Percentiles rank a stretch among this genome's conserved stretches.
These are phyloP conservation scores for Xerocomus nothofagi DNA, from an alignment of 1,284 basidiomycete genomes.

Conservation along the genomic window DNA sequence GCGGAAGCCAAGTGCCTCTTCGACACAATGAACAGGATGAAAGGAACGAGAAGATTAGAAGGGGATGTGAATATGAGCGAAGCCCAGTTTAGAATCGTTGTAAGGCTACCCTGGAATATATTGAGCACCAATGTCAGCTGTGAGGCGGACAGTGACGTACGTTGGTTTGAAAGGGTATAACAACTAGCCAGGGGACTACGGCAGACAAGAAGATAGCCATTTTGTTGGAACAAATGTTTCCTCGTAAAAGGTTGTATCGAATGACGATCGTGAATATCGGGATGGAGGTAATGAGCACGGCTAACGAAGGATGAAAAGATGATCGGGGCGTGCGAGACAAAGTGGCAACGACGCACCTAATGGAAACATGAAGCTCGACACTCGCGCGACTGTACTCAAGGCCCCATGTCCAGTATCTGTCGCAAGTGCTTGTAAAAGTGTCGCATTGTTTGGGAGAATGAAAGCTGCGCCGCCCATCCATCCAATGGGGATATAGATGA, in stretches of 20 bases:
- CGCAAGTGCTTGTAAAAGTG: slow-evolving; percentile 21
- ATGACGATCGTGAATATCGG: slow-evolving; percentile 27
- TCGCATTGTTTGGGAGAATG: slow-evolving; percentile 6
- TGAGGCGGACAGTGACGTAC: slow-evolving; percentile 9
- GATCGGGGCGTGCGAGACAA: not conserved
- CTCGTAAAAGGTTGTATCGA: slow-evolving; percentile 28
- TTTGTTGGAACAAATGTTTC: slow-evolving; percentile 28
- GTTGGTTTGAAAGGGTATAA: slow-evolving; percentile 29
- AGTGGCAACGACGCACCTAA: slow-evolving; percentile 12
- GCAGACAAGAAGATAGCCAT: slow-evolving; percentile 28
- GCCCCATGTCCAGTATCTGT: not conserved
- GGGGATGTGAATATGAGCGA: slow-evolving; percentile 28
- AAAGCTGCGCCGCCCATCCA: slow-evolving; percentile 26
- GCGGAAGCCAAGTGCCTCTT: slow-evolving; percentile 24
- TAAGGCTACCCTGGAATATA: slow-evolving; percentile 11
- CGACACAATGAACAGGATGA: slow-evolving; percentile 24
- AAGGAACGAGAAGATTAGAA: slow-evolving; percentile 25
- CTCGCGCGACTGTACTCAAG: slow-evolving; percentile 9
- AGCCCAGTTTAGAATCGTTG: slow-evolving; percentile 26
- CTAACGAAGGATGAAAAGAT: slow-evolving; percentile 4
- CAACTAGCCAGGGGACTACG: slow-evolving; percentile 24
- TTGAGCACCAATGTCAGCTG: not conserved
- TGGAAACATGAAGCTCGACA: slow-evolving; percentile 27
- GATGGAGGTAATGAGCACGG: slow-evolving; percentile 29
- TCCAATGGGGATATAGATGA: slow-evolving; percentile 27